Evolutionary conservation across 352 stramenopile species (phyloP), one percentile per base, ranked within the genome.

Genomic region (Pythium scleroteichum): DNA sequence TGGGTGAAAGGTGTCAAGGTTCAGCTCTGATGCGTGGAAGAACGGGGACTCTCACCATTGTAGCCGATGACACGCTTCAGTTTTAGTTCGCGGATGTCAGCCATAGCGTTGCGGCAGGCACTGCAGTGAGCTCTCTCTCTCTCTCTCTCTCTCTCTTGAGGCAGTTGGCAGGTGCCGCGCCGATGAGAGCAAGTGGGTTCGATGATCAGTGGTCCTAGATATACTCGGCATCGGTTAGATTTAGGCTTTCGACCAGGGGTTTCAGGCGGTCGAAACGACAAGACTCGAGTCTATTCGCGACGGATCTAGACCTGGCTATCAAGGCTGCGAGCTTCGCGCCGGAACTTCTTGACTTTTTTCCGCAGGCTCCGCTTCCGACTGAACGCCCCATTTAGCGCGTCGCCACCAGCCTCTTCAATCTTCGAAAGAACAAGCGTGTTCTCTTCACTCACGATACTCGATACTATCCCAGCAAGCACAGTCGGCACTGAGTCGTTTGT

Each of bases 281-380:
- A 26, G n/a, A n/a, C n/a, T n/a, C n/a, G n/a, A n/a, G 17, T 62
- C 57, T 57, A 64, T 64, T 58, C n/a, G n/a, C n/a, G n/a, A n/a
- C n/a, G 27, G 8, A 53, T 23, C 47, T 2, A 46, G 38, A 17
- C 17, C 38, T 17, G 5, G 41, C 29, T 56, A 19, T 39, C 29
- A 41, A 20, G 2, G 53, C 4, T 23, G 19, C 22, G 45, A 17
- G 42, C 32, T 7, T 66, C 40, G 12, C 66, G 64, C 20, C 57
- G 52, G 3, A 64, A 42, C 69, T 92, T 94, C 55, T 85, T 90
- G 51, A 85, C 82, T 57, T 91, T 92, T 60, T 91, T 90, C 48
- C 82, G 79, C 29, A 94, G 79, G 62, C 85, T 94, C 17, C 82
- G 80, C 50, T 91, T 91, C 1, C 82, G 78, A 58, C 82, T 94